Evolutionary conservation across 106 monocot genomes (phyloP), one percentile per base, ranked within the genome.

Genomic region (Apostasia ramifera): DNA sequence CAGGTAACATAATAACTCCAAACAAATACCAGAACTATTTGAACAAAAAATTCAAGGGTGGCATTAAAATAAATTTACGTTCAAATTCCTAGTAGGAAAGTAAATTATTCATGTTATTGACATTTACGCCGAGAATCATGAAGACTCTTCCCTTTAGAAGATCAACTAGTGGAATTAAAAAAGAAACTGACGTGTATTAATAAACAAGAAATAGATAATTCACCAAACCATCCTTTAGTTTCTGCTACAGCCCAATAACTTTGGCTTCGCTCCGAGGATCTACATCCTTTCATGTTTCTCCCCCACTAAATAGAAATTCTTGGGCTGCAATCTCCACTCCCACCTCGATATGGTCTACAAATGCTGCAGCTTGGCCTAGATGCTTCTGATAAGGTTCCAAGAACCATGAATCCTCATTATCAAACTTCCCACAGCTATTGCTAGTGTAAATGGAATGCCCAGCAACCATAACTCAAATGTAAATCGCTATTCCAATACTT

Each of bases 191-290:
- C 48, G 7, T 0, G 48, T 26, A 63, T 14, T 13, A 63, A 63
- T 3, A 44, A 65, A 65, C 4, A 56, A 4, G 50, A 69, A 71
- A 38, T 1, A 44, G 40, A 52, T 11, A 69, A 78, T 71, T 82
- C 71, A 98, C 98, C 98, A 80, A 90, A 98, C 93, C 98, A 98
- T 45, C 71, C 79, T 62, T 93, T 77, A 9, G 98, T 83, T 67
- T 93, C 98, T 3, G 98, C 93, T 78, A 99, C 85, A 46, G 72
- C 53, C 98, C 93, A 99, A 67, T 99, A 99, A 77, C 93, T 99
- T 59, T 90, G 98, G 14, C 98, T 70, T 98, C 98, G 44, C 93
- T 93, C 3, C 83, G 58, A 62, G 98, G 98, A 6, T 93, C 98
- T 45, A 93, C 98, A 85, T 76, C 81, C 56, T 88, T 90, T 57